Percentiles rank a stretch among this genome's conserved stretches.
phyloP scores from a whole-genome alignment of 805 yeast species.

The Nakazawaea populi region DNA sequence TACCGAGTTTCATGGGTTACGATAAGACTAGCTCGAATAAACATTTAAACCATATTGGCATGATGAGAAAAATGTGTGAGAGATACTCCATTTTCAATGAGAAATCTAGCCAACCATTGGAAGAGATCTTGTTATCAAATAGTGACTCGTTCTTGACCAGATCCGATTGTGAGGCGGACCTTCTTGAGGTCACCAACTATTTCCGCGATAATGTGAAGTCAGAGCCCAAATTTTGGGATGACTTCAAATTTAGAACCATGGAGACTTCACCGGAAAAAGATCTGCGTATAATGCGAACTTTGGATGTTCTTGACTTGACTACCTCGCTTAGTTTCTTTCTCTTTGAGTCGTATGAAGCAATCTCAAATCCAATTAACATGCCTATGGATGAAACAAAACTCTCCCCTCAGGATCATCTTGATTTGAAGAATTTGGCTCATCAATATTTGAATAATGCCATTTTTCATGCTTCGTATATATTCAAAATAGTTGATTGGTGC shows the following conservation, averaged over 20 bases:
- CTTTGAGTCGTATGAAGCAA: not conserved
- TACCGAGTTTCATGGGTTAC: slow-evolving; percentile 4
- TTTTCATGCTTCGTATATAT: slow-evolving; percentile 2
- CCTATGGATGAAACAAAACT: too few relatives aligned
- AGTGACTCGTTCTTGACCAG: not conserved
- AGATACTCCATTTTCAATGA: not conserved
- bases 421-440: slow-evolving; percentile 1
- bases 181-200: not conserved
- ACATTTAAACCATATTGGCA: slow-evolving; percentile 3
- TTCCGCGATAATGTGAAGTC: not conserved
- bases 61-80: slow-evolving; percentile 5
- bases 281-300: not conserved
- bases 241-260: not conserved
- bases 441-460: slow-evolving; percentile 4
- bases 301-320: slow-evolving; percentile 6
- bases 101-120: not conserved
- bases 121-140: not conserved
- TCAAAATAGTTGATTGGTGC: slow-evolving; percentile 2
- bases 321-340: slow-evolving; percentile 3
- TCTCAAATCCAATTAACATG: too few relatives aligned
- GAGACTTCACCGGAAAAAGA: slow-evolving; percentile 3
- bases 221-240: slow-evolving; percentile 5
- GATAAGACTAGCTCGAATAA: not conserved
- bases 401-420: not conserved
- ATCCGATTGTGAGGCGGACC: not conserved